Base-by-base conservation (phyloP, 192 early-diverging fungal genomes). In the Obelidium mucronatum region DNA sequence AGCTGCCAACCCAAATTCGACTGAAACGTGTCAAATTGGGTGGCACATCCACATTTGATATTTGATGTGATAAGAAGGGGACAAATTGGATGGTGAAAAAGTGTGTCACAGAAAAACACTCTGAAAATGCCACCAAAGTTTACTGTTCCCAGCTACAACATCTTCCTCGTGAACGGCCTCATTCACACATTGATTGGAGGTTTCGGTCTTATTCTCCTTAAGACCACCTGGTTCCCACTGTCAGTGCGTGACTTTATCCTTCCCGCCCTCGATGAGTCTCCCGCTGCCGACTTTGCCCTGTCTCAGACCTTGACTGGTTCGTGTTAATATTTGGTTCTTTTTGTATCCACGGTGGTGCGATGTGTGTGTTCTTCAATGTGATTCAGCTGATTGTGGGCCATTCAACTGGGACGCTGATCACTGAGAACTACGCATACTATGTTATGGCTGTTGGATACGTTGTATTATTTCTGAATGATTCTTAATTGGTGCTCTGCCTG, bases 111-210 rank as follows among this genome's bases (percentile, higher is more conserved):
- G 17, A 65, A 31, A 65, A 65, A 65, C 34, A 15, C 28, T 48
- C 66, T 8, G 33, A 42, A 67, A 67, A 67, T 67, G 66, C 66
- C 66, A 19, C 66, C 66, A 13, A 67, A 67, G 48, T 67, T 67
- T 44, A 67, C 66, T n/a, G 36, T 67, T 44, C 66, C 66, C 8
- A 51, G 40, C 1, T 67, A 67, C 66, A 42, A 36, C 66, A 5
- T 67, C 66, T 67, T 67, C 66, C 66, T 67, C 13, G 39, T 24
- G 1, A 22, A 39, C 15, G 66, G 66, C 3, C 66, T 67, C 40
- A n/a, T 67, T 30, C 39, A 67, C 30, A 48, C 66, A n/a, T 11
- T 51, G 22, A 51, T 67, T 67, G 66, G 40, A 5, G 42, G 34
- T n/a, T 30, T 39, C 17, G 66, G 66, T 2, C 66, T 67, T 15